Evolutionary conservation across 1,284 basidiomycete genomes (phyloP), one percentile per base, ranked within the genome.

Genomic region (Austroboletus rostrupii): DNA sequence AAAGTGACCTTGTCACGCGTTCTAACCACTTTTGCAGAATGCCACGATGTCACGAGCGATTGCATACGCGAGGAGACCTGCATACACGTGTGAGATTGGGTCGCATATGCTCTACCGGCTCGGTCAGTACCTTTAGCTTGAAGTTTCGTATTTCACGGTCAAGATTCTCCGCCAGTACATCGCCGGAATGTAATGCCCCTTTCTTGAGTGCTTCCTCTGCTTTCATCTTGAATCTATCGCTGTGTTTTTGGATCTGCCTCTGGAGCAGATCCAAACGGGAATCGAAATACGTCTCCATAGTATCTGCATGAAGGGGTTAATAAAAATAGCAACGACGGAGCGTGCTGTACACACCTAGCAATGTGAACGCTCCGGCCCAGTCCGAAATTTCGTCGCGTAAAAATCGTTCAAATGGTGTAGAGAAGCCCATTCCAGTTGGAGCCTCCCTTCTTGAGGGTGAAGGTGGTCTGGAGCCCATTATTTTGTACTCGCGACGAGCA

Each of bases 1-100:
- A 97, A 97, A 0, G 89, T 89, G 53, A 90, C 75, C 69, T 95
- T 95, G 60, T 94, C 92, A 47, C 88, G 80, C n/a, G 90, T 93
- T 26, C 92, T 80, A 29, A 97, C 85, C 33, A 93, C 89, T 65
- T 95, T 94, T 1, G 92, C 87, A 28, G 91, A 92, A 58, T 92
- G 84, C 94, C 94, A 90, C 37, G 87, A 84, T 12, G 79, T 75
- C 26, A 84, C 74, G 13, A 97, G 72, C 1, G 72, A 75, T 26
- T 86, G 78, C 72, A 93, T 83, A 23, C 90, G 81, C 49, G 77
- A 74, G 1, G 87, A 86, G 36, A 95, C 81, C 84, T 92, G 53
- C 7, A 38, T 52, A 37, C 7, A 42, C 32, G 41, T 40, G 39
- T 65, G 42, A 56, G 51, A 20, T 45, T 42, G 43, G 16, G 33